Evolutionary conservation across 805 yeast genomes (phyloP).

Genomic region (Yamadazyma tumulicola): DNA sequence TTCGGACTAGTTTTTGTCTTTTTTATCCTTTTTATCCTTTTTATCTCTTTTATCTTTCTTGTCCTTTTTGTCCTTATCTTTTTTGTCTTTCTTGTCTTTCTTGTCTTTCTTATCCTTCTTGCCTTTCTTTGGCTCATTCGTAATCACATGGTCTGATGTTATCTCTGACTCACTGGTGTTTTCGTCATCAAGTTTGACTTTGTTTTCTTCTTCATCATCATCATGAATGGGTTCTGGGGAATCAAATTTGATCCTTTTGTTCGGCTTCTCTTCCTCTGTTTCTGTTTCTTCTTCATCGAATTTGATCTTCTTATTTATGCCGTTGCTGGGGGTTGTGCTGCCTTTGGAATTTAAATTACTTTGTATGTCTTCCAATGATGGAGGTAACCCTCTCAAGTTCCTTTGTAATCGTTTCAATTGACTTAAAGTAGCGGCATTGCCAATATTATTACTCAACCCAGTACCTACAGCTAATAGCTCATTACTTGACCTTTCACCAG

Average conservation of each 20-base stretch:
- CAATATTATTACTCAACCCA: slow-evolving; percentile 30
- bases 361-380: slow-evolving; percentile 24
- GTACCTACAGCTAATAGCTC: slow-evolving; percentile 23
- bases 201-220: slow-evolving; percentile 13
- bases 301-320: slow-evolving; percentile 24
- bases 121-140: slow-evolving; percentile 11
- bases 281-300: slow-evolving; percentile 24
- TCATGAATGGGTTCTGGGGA: slow-evolving; percentile 8
- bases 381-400: slow-evolving; percentile 78
- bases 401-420: slow-evolving; percentile 74
- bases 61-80: slow-evolving; percentile 22
- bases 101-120: slow-evolving; percentile 17
- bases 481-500: slow-evolving; percentile 17
- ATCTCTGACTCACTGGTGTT: not conserved
- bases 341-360: not conserved
- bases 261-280: too few species aligned
- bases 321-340: slow-evolving; percentile 20
- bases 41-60: slow-evolving; percentile 20
- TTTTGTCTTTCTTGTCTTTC: slow-evolving; percentile 21
- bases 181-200: not conserved
- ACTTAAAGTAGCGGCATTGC: slow-evolving; percentile 42
- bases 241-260: not conserved
- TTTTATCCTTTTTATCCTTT: slow-evolving; percentile 20
- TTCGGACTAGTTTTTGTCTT: slow-evolving; percentile 9
- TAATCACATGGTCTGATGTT: slow-evolving; percentile 16